Evolutionary conservation across 768 basidiomycete species (phyloP).

Genomic region (Kwoniella sp.): DNA sequence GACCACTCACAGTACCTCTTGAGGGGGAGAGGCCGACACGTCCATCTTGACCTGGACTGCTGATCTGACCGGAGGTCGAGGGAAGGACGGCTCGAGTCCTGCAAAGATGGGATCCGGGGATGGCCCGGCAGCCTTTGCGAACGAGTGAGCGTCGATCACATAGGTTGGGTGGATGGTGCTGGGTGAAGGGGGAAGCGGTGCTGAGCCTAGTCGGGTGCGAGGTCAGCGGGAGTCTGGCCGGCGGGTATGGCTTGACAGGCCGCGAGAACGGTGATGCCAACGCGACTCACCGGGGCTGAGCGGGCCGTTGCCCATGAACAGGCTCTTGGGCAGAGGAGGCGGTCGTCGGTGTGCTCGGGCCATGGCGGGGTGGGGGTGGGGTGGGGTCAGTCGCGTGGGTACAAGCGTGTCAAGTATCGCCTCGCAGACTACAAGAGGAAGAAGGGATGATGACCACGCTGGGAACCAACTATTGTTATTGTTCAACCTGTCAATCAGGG

Average conservation of each 20-base stretch:
- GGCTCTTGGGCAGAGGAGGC: slow-evolving; percentile 29
- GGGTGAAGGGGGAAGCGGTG: slow-evolving; percentile 32
- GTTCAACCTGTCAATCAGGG: no score
- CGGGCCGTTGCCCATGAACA: slow-evolving; percentile 32
- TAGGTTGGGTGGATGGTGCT: slow-evolving; percentile 30
- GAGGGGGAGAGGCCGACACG: slow-evolving; percentile 18
- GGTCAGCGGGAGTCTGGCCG: neutral
- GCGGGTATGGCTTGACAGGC: neutral
- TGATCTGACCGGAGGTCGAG: slow-evolving; percentile 24
- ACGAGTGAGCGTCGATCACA: slow-evolving; percentile 39
- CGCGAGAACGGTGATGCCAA: no score
- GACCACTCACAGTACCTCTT: slow-evolving; percentile 14
- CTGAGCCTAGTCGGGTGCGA: slow-evolving; percentile 29
- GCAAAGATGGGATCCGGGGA: slow-evolving; percentile 17
- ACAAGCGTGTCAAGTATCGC: no score
- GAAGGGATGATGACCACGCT: no score
- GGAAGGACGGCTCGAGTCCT: slow-evolving; percentile 7
- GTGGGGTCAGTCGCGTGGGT: no score
- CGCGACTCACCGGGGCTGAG: slow-evolving; percentile 32
- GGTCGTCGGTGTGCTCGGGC: slow-evolving; percentile 35
- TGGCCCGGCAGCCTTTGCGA: slow-evolving; percentile 7
- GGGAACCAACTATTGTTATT: no score
- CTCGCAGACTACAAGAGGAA: no score
- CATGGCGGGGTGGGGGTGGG: no score
- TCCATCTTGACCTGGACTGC: slow-evolving; percentile 35